Conservation (phyloP, 1,284 basidiomycete genomes). For the Ustilago cynodontis region DNA sequence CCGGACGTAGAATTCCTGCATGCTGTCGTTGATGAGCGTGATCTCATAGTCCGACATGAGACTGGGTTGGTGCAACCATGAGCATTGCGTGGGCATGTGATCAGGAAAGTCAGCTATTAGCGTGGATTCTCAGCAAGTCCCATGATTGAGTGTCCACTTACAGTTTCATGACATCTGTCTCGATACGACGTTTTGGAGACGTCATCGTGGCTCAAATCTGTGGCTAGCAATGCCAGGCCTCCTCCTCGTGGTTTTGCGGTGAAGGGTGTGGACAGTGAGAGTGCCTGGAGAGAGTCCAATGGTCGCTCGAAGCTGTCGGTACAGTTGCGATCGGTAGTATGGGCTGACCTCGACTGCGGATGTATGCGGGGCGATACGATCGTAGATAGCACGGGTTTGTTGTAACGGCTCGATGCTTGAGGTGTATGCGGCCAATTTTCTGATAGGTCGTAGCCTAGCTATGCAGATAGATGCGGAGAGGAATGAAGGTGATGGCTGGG, state of each 20-base stretch:
- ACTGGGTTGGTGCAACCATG: conserved; percentile 21
- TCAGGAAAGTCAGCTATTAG: not conserved
- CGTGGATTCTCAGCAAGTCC: not conserved
- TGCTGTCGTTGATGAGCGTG: conserved; percentile 95
- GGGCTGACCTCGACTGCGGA: not conserved
- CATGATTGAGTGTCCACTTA: conserved; percentile 72
- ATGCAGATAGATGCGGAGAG: not conserved
- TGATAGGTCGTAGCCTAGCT: not conserved
- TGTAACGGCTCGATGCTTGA: not conserved
- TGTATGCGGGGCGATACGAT: conserved; percentile 5
- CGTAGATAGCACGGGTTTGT: not conserved
- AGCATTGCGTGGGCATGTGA: not conserved
- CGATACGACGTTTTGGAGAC: conserved; percentile 90
- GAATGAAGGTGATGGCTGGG: not conserved
- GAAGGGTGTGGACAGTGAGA: not conserved
- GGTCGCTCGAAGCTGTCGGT: not conserved
- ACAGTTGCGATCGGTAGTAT: not conserved
- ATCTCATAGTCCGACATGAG: conserved; percentile 77
- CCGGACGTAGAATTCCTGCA: conserved; percentile 98
- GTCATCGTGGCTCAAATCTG: conserved; percentile 66
- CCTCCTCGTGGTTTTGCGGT: not conserved
- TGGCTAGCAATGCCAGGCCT: not conserved
- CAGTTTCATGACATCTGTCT: conserved; percentile 99
- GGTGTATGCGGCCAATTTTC: not conserved
- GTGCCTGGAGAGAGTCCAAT: not conserved